These are phyloP conservation scores for Biscogniauxia marginata DNA, from an alignment of 2,329 filamentous ascomycete genomes.

Conservation along the genomic window DNA sequence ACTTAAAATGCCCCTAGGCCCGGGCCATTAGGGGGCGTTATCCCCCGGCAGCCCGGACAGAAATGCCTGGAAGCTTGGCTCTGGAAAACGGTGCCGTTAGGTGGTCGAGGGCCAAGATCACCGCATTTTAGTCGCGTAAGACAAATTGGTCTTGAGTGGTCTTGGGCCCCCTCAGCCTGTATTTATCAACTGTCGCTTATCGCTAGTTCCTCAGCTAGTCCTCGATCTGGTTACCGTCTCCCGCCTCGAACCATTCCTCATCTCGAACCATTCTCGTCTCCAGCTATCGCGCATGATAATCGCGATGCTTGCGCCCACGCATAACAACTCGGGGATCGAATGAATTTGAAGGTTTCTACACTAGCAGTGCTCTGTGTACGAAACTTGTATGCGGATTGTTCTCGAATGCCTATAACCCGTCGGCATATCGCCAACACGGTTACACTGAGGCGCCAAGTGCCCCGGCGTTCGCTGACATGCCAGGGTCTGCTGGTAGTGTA, in stretches of 20 bases:
- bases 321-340: too few relatives aligned
- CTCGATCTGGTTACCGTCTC: neutral
- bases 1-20: too few relatives aligned
- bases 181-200: neutral
- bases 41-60: neutral
- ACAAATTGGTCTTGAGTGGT: neutral
- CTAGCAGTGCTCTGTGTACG: too few relatives aligned
- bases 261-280: neutral
- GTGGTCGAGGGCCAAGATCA: neutral
- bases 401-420: too few relatives aligned
- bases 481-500: neutral
- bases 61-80: neutral
- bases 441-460: neutral
- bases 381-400: too few relatives aligned
- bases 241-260: neutral
- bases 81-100: neutral
- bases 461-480: neutral
- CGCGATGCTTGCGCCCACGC: neutral
- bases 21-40: neutral
- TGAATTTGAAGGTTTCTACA: too few relatives aligned
- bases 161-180: too few relatives aligned
- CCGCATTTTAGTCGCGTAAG: neutral
- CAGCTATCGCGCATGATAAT: too few relatives aligned
- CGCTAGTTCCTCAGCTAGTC: neutral
- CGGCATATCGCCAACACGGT: too few relatives aligned